phyloP scores from a whole-genome alignment of 495 filamentous ascomycete genomes.

The Bryoglossum gracile region DNA sequence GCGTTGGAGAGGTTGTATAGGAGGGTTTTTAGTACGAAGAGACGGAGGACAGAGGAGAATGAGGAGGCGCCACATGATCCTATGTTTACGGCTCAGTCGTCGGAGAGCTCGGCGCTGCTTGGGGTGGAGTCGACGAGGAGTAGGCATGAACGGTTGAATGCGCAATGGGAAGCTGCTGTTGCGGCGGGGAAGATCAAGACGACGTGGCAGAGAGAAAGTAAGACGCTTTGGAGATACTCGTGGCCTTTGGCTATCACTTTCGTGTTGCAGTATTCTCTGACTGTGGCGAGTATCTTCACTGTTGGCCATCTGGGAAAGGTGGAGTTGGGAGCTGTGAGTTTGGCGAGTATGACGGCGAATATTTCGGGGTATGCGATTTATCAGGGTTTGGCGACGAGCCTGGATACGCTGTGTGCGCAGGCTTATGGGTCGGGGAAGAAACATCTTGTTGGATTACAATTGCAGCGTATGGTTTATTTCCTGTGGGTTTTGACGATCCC shows the following conservation, averaged over 20 bases:
- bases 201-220: slow-evolving; percentile 74
- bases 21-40: slow-evolving; percentile 38
- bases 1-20: slow-evolving; percentile 29
- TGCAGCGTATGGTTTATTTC: slow-evolving; percentile 64
- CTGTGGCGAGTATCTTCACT: slow-evolving; percentile 59
- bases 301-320: slow-evolving; percentile 56
- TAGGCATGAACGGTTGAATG: slow-evolving; percentile 34
- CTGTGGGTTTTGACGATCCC: slow-evolving; percentile 56
- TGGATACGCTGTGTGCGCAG: slow-evolving; percentile 70
- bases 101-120: slow-evolving; percentile 34
- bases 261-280: slow-evolving; percentile 64
- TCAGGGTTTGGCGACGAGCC: slow-evolving; percentile 60
- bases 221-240: slow-evolving; percentile 54
- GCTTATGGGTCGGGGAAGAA: slow-evolving; percentile 65
- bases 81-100: slow-evolving; percentile 19
- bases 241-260: slow-evolving; percentile 60
- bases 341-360: slow-evolving; percentile 66
- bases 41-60: slow-evolving; percentile 33
- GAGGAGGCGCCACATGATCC: slow-evolving; percentile 2
- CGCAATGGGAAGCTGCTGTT: slow-evolving; percentile 77
- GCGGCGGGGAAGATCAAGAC: slow-evolving; percentile 66
- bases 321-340: slow-evolving; percentile 57
- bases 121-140: slow-evolving; percentile 19
- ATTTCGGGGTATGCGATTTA: slow-evolving; percentile 67
- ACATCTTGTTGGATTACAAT: slow-evolving; percentile 60